Base-by-base conservation (phyloP, 306 rosid genomes). In the Trifolium subterraneum region DNA sequence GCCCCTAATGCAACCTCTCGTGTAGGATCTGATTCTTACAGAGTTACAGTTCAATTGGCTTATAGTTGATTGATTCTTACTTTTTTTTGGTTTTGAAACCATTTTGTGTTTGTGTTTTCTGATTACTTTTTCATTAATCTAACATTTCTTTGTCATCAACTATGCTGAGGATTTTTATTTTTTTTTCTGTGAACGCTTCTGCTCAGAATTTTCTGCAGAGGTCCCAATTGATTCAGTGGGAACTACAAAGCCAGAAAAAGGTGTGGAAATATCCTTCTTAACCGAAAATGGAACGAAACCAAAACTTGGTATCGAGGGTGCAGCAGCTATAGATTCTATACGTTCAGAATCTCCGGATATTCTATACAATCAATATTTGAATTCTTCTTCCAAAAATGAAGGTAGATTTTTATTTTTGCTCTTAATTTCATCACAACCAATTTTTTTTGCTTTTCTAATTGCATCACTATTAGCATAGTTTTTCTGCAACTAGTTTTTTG, bases 291-390 rank as follows among this genome's bases (percentile, higher is more conserved):
- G 56, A 70, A 83, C 73, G 29, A 73, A 78, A 78, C 50, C 22
- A 23, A 76, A 69, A 54, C 25, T 65, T 61, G 69, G 73, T 66
- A 54, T 48, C 16, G 66, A 35, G 77, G 64, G 64, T 61, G 56
- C 79, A 58, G 68, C 79, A 61, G 64, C 86, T 33, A 55, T 63
- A 59, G 51, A 72, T 65, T 51, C 77, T 59, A 31, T 42, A 65
- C 73, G 36, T 64, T 75, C 73, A 56, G 20, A 52, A 64, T 72
- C 83, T 73, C 84, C 64, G 22, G 78, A 70, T 78, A 59, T 31
- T 77, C 63, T 45, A 72, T 8, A 72, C 68, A 69, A 14, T 65
- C 72, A 27, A 68, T 64, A 42, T 61, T 55, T 20, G 54, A 55
- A 18, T 6, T 72, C 71, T 59, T 68, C 82, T 81, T 73, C 86